A percentile compares a stretch with the other conserved stretches of the same genome.
phyloP scores from a whole-genome alignment of 768 basidiomycete genomes.

The Phylloporus rhodoxanthus region DNA sequence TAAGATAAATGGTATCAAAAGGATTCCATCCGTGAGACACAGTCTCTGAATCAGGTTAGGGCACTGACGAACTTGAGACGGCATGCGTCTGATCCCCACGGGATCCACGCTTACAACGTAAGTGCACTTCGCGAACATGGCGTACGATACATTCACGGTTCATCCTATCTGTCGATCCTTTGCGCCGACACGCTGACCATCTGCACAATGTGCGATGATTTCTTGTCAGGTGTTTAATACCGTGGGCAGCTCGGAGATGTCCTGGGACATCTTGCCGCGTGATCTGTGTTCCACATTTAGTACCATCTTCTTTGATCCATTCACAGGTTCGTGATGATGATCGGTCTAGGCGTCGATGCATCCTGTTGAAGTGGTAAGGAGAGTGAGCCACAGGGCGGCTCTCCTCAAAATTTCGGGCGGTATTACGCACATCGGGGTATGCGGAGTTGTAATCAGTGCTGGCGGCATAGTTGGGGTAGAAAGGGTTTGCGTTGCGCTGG shows the following conservation, averaged over 20 bases:
- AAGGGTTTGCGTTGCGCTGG: neutral
- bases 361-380: neutral
- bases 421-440: neutral
- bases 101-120: neutral
- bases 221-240: neutral
- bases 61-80: neutral
- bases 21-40: neutral
- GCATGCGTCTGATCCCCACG: neutral
- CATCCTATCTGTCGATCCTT: neutral
- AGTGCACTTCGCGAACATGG: constrained; percentile 2
- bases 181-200: neutral
- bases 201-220: neutral
- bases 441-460: neutral
- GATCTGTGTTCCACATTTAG: neutral
- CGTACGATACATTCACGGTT: constrained; percentile 2
- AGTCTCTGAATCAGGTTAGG: too few species aligned
- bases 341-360: neutral
- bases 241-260: constrained; percentile 2
- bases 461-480: neutral
- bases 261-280: neutral
- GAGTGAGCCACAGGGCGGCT: neutral
- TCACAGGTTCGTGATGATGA: neutral
- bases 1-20: too few species aligned
- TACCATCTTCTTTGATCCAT: neutral
- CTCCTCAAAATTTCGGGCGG: neutral